These are phyloP conservation scores for Aspergillus neotritici DNA, from an alignment of 2,329 filamentous ascomycete genomes.

Conservation along the genomic window DNA sequence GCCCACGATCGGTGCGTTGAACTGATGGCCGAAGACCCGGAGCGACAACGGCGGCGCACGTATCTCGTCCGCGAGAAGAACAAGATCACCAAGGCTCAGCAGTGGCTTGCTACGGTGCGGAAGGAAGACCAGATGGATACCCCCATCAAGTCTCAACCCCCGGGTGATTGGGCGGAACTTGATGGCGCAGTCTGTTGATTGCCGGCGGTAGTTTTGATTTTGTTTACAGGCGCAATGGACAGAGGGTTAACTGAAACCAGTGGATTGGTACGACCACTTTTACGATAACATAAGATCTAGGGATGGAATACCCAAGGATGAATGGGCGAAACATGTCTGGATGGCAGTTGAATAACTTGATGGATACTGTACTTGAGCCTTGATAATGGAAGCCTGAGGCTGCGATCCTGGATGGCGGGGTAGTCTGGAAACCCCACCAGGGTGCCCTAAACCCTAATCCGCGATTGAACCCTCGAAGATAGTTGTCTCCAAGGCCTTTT, in stretches of 20 bases:
- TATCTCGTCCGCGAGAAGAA: conserved; percentile 27
- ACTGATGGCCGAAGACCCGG: conserved; percentile 35
- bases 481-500: neutral
- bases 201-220: neutral
- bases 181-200: neutral
- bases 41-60: conserved; percentile 28
- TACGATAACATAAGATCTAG: too few species aligned
- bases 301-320: too few species aligned
- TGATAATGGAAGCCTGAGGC: neutral
- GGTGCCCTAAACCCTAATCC: conserved; percentile 34
- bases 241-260: too few species aligned
- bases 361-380: neutral
- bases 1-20: conserved; percentile 30
- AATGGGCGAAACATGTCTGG: too few species aligned
- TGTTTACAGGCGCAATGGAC: too few species aligned
- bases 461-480: conserved; percentile 6
- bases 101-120: conserved; percentile 23
- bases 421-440: conserved; percentile 20
- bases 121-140: conserved; percentile 11
- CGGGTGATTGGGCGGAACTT: conserved; percentile 3
- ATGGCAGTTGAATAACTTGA: too few species aligned
- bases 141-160: conserved; percentile 8
- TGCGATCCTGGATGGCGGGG: conserved; percentile 15
- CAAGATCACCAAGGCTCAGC: conserved; percentile 31
- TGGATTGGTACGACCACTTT: too few species aligned